These are phyloP conservation scores for Schwanniomyces pseudopolymorphus DNA, from an alignment of 805 yeast genomes.

Conservation along the genomic window DNA sequence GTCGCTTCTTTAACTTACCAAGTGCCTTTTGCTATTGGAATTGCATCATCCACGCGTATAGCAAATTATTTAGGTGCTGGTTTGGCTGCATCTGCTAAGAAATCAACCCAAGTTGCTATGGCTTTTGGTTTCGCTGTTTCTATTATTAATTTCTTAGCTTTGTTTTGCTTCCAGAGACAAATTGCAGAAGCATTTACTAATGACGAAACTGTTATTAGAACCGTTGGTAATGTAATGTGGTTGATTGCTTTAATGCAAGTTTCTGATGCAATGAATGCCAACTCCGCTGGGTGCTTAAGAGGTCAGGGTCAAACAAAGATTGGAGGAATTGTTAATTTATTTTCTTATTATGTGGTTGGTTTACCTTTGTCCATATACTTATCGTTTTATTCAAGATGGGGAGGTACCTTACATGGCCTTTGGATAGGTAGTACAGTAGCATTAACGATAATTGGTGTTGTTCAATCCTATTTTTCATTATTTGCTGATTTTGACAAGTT, in stretches of 20 bases:
- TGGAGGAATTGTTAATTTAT: slow-evolving; percentile 57
- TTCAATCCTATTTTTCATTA: slow-evolving; percentile 41
- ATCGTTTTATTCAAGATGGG: slow-evolving; percentile 48
- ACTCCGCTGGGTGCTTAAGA: slow-evolving; percentile 72
- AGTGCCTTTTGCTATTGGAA: slow-evolving; percentile 58
- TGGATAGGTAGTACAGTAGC: slow-evolving; percentile 65
- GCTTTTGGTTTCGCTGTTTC: slow-evolving; percentile 37
- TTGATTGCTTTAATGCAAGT: slow-evolving; percentile 68
- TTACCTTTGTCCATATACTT: slow-evolving; percentile 58
- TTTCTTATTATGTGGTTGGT: slow-evolving; percentile 61
- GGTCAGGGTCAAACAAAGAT: slow-evolving; percentile 75
- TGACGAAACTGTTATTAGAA: slow-evolving; percentile 54
- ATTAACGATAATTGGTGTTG: slow-evolving; percentile 45
- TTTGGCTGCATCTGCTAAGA: slow-evolving; percentile 32
- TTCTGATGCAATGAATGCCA: slow-evolving; percentile 67
- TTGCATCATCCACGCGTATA: slow-evolving; percentile 57
- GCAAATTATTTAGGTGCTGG: slow-evolving; percentile 57
- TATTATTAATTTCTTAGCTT: slow-evolving; percentile 27
- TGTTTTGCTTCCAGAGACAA: slow-evolving; percentile 29
- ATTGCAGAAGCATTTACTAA: slow-evolving; percentile 53
- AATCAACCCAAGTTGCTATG: slow-evolving; percentile 36
- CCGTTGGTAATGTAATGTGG: slow-evolving; percentile 55
- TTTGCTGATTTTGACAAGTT: slow-evolving; percentile 36
- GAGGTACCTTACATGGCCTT: slow-evolving; percentile 55
- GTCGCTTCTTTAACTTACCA: slow-evolving; percentile 59